These are phyloP conservation scores for Suhomyces sp. DNA, from an alignment of 805 yeast species.

Conservation along the genomic window DNA sequence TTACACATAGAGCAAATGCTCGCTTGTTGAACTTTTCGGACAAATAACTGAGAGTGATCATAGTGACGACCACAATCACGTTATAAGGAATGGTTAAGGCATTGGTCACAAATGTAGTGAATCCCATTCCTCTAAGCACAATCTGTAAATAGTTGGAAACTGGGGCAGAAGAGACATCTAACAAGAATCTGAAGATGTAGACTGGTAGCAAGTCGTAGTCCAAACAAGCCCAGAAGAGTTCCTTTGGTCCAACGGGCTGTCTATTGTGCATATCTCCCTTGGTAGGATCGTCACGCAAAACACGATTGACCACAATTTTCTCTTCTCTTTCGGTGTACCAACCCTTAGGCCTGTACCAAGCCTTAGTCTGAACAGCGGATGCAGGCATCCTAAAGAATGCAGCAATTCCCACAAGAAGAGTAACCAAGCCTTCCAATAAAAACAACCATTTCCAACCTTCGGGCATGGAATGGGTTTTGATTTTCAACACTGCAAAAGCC, in stretches of 20 bases:
- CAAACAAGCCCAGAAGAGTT: slow-evolving; percentile 36
- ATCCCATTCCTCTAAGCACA: slow-evolving; percentile 38
- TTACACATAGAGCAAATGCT: slow-evolving; percentile 17
- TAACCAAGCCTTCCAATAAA: slow-evolving; percentile 58
- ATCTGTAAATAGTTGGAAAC: slow-evolving; percentile 10
- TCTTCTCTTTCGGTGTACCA: slow-evolving; percentile 51
- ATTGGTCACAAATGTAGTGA: slow-evolving; percentile 50
- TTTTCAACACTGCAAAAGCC: slow-evolving; percentile 50
- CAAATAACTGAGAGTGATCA: slow-evolving; percentile 18
- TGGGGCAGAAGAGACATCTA: slow-evolving; percentile 10
- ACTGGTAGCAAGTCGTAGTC: slow-evolving; percentile 29
- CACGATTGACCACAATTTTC: slow-evolving; percentile 54
- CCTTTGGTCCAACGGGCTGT: slow-evolving; percentile 44
- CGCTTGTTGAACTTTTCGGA: slow-evolving; percentile 23
- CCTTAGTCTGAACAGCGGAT: slow-evolving; percentile 44
- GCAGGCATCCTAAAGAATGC: slow-evolving; percentile 35
- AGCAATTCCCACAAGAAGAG: slow-evolving; percentile 50
- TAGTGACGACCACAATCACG: slow-evolving; percentile 22
- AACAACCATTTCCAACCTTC: slow-evolving; percentile 69
- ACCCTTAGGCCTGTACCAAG: slow-evolving; percentile 50
- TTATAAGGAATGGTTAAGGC: slow-evolving; percentile 51
- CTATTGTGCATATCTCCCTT: slow-evolving; percentile 64
- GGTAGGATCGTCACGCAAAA: slow-evolving; percentile 60
- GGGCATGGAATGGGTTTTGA: slow-evolving; percentile 44
- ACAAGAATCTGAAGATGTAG: slow-evolving; percentile 18